Conservation (phyloP, 495 filamentous ascomycete genomes). For the Annulohypoxylon maeteangense region DNA sequence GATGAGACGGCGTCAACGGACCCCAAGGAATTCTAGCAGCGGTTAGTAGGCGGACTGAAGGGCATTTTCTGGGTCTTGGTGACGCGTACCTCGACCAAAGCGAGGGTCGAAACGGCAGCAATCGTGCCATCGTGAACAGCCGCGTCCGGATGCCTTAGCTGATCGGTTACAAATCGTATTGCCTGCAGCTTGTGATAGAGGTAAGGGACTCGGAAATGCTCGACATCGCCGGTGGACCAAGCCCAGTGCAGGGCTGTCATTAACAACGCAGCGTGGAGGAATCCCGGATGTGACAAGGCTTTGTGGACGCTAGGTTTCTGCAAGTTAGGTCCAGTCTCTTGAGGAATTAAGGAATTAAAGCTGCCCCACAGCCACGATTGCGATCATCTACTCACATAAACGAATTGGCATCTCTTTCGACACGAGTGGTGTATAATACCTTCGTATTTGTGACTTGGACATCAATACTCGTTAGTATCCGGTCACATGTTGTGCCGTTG, state of each 20-base stretch:
- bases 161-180: constrained; percentile 52
- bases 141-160: constrained; percentile 44
- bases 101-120: constrained; percentile 51
- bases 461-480: constrained; percentile 23
- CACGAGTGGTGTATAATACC: constrained; percentile 43
- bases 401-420: constrained; percentile 43
- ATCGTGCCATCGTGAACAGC: constrained; percentile 51
- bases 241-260: constrained; percentile 50
- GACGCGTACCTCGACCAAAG: constrained; percentile 52
- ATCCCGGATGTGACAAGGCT: constrained; percentile 49
- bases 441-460: constrained; percentile 43
- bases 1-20: constrained; percentile 45
- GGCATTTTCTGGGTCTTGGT: not conserved
- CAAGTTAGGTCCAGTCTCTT: constrained; percentile 28
- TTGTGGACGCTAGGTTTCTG: constrained; percentile 43
- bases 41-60: constrained; percentile 26
- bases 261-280: constrained; percentile 49
- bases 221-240: constrained; percentile 49
- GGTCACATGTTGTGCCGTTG: constrained; percentile 1
- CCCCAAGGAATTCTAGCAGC: constrained; percentile 41
- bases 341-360: constrained; percentile 28
- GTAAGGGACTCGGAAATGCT: constrained; percentile 48
- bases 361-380: constrained; percentile 12
- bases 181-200: constrained; percentile 50
- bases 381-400: constrained; percentile 44